A percentile compares a stretch with the other conserved stretches of the same genome.
Evolutionary conservation across 495 filamentous ascomycete species (phyloP).

Genomic region (Podospora comata): DNA sequence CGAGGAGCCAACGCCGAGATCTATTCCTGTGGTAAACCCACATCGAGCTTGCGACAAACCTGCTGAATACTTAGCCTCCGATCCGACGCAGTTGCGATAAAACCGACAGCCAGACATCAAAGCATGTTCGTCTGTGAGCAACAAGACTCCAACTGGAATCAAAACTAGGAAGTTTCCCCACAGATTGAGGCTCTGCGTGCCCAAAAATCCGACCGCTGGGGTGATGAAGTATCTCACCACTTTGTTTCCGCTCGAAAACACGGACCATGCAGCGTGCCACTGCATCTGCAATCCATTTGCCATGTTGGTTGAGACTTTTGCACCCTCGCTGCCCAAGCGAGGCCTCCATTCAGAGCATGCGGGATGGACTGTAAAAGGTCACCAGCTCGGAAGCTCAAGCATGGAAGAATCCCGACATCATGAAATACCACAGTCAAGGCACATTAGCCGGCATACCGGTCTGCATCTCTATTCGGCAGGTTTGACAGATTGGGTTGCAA

Average conservation of each 20-base stretch:
- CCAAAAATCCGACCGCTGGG: slow-evolving; percentile 2
- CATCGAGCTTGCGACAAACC: neutral
- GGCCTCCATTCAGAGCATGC: neutral
- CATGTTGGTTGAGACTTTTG: neutral
- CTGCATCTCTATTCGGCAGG: neutral
- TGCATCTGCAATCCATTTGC: neutral
- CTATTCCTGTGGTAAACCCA: neutral
- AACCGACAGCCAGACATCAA: neutral
- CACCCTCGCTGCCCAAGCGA: neutral
- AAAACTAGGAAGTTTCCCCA: neutral
- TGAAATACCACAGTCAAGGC: neutral
- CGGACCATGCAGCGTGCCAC: neutral
- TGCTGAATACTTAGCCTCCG: neutral
- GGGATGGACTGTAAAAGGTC: neutral
- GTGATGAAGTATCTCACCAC: neutral
- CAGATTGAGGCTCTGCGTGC: slow-evolving; percentile 10
- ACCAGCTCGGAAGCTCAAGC: neutral
- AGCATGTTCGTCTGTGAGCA: neutral
- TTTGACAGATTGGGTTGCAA: neutral
- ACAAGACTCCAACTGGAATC: neutral
- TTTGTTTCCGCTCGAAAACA: neutral
- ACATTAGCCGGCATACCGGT: neutral
- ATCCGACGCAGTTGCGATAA: neutral
- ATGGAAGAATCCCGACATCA: neutral
- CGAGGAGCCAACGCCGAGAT: neutral